A percentile compares a stretch with the other conserved stretches of the same genome.
phyloP scores from a whole-genome alignment of 2,329 filamentous ascomycete species.

The Hypoxylon sp. region DNA sequence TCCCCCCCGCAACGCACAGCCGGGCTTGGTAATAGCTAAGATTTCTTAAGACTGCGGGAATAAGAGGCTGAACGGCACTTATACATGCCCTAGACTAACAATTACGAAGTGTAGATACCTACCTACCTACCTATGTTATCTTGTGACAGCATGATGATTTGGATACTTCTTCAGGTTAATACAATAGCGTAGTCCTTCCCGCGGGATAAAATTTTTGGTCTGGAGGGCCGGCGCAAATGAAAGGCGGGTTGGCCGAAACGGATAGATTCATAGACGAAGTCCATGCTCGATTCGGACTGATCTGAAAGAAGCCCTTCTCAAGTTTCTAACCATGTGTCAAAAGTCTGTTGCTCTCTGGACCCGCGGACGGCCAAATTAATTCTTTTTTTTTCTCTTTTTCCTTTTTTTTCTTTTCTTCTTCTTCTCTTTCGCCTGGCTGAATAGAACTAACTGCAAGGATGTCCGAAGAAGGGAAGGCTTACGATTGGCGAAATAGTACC shows the following conservation, averaged over 20 bases:
- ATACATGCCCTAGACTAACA: background rate
- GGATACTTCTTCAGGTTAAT: constrained; percentile 27
- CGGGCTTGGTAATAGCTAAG: background rate
- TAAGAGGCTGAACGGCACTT: constrained; percentile 11
- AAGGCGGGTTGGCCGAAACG: constrained; percentile 12
- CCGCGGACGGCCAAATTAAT: constrained; percentile 2
- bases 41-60: background rate
- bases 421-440: no score
- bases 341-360: constrained; percentile 3
- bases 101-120: no score
- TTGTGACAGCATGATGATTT: no score
- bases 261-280: constrained; percentile 29
- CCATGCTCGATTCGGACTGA: constrained; percentile 33
- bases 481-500: constrained; percentile 22
- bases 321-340: constrained; percentile 9
- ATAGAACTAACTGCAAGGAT: no score
- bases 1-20: constrained; percentile 11
- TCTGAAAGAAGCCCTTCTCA: constrained; percentile 11
- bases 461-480: constrained; percentile 13
- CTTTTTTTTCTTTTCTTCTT: no score
- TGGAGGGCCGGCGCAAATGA: constrained; percentile 8
- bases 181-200: constrained; percentile 4
- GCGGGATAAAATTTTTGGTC: background rate
- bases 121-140: constrained; percentile 1
- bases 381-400: no score